Percentiles rank a stretch among this genome's conserved stretches.
These are phyloP conservation scores for Acer saccharum DNA, from an alignment of 345 rosid genomes.

Conservation along the genomic window DNA sequence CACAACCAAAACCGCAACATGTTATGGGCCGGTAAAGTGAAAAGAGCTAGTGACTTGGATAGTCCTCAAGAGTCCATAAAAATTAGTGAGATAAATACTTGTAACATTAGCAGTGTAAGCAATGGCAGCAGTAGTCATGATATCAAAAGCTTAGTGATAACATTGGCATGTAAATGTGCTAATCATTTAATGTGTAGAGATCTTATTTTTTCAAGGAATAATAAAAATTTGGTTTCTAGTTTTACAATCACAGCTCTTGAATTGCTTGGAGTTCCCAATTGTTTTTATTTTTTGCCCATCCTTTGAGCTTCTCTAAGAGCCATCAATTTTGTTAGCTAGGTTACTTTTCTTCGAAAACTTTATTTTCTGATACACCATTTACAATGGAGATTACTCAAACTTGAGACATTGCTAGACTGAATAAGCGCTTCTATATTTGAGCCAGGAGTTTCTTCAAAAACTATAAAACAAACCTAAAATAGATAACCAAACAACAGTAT, in stretches of 20 bases:
- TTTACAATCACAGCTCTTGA: not conserved
- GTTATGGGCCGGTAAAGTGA: not conserved
- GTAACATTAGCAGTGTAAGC: too few species aligned
- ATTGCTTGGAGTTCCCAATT: not conserved
- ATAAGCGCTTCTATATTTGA: too few species aligned
- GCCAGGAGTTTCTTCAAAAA: too few species aligned
- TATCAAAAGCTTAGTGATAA: not conserved
- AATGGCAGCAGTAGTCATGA: too few species aligned
- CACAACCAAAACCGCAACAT: not conserved
- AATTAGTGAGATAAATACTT: too few species aligned
- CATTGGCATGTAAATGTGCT: constrained; percentile 7
- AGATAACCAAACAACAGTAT: not conserved
- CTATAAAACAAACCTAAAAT: not conserved
- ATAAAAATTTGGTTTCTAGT: constrained; percentile 2
- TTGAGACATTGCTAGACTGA: too few species aligned
- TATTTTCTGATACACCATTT: too few species aligned
- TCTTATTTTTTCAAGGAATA: not conserved
- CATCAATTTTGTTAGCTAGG: not conserved
- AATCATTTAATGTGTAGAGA: not conserved
- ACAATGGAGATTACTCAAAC: too few species aligned
- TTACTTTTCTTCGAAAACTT: too few species aligned
- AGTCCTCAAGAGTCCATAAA: too few species aligned
- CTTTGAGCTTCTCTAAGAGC: not conserved
- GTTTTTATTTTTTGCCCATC: too few species aligned
- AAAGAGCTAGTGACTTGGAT: not conserved